A percentile compares a stretch with the other conserved stretches of the same genome.
These are phyloP conservation scores for Daldinia concentrica DNA, from an alignment of 495 filamentous ascomycete genomes.

Conservation along the genomic window DNA sequence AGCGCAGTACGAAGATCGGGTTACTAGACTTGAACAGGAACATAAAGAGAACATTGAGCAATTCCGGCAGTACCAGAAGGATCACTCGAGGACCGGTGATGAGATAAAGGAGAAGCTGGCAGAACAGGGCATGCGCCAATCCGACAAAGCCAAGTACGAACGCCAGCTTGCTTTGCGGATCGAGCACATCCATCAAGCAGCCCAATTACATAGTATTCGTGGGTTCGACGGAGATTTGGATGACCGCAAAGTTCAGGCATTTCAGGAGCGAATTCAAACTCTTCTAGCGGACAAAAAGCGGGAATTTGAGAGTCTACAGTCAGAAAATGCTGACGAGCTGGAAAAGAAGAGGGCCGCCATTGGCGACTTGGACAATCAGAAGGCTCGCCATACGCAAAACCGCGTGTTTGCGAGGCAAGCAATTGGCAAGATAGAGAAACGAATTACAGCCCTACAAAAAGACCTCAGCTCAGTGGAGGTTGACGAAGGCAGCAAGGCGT, in stretches of 20 bases:
- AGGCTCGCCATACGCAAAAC: conserved; percentile 71
- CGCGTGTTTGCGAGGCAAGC: conserved; percentile 74
- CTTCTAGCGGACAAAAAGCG: conserved; percentile 79
- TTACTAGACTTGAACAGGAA: conserved; percentile 70
- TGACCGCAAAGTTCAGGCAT: conserved; percentile 75
- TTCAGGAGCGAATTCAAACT: conserved; percentile 80
- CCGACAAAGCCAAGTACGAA: conserved; percentile 87
- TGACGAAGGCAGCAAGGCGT: conserved; percentile 82
- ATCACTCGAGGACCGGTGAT: conserved; percentile 66
- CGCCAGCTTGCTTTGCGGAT: conserved; percentile 74
- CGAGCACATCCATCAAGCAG: conserved; percentile 78
- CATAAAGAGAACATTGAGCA: conserved; percentile 66
- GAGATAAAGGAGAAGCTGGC: conserved; percentile 75
- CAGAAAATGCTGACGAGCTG: conserved; percentile 74
- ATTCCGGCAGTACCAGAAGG: conserved; percentile 70
- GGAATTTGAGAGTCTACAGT: conserved; percentile 75
- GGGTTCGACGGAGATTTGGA: conserved; percentile 83
- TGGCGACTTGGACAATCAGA: conserved; percentile 73
- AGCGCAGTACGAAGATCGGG: conserved; percentile 81
- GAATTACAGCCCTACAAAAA: conserved; percentile 66
- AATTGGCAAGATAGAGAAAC: conserved; percentile 74
- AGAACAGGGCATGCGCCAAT: conserved; percentile 84
- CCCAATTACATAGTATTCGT: conserved; percentile 80
- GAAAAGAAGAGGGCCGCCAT: conserved; percentile 71
- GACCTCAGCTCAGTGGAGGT: conserved; percentile 75